These are phyloP conservation scores for Earliella scabrosa DNA, from an alignment of 1,284 basidiomycete genomes.

Conservation along the genomic window DNA sequence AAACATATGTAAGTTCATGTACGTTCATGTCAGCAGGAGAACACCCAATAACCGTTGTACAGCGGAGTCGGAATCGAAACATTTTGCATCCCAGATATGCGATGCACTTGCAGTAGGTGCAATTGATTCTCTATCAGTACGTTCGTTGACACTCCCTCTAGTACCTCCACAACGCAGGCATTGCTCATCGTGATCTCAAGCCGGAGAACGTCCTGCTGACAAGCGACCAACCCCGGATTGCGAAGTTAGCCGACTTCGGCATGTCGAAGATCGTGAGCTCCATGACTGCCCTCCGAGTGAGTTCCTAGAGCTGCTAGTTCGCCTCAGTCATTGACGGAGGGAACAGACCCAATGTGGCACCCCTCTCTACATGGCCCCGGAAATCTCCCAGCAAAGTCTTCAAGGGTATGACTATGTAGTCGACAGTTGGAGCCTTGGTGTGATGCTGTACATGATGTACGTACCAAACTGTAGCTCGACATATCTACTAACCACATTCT, in stretches of 20 bases:
- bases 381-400: neutral
- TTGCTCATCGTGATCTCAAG: conserved; percentile 89
- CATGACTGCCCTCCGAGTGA: conserved; percentile 64
- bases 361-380: conserved; percentile 5
- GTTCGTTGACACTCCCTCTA: neutral
- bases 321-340: neutral
- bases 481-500: no score
- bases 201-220: conserved; percentile 86
- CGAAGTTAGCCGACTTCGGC: conserved; percentile 90
- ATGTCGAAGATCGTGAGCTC: conserved; percentile 84
- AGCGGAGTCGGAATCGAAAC: conserved; percentile 37
- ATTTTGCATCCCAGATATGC: conserved; percentile 74
- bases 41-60: no score
- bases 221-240: conserved; percentile 55
- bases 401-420: conserved; percentile 5
- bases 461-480: neutral
- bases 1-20: conserved; percentile 11
- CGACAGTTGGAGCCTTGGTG: conserved; percentile 16
- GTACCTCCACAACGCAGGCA: conserved; percentile 72
- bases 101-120: conserved; percentile 51
- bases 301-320: conserved; percentile 11
- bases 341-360: conserved; percentile 9
- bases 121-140: no score
- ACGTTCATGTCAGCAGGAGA: no score
- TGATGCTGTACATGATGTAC: conserved; percentile 8